Base-by-base conservation (phyloP, 192 early-diverging fungal genomes). In the Coemansia sp. region DNA sequence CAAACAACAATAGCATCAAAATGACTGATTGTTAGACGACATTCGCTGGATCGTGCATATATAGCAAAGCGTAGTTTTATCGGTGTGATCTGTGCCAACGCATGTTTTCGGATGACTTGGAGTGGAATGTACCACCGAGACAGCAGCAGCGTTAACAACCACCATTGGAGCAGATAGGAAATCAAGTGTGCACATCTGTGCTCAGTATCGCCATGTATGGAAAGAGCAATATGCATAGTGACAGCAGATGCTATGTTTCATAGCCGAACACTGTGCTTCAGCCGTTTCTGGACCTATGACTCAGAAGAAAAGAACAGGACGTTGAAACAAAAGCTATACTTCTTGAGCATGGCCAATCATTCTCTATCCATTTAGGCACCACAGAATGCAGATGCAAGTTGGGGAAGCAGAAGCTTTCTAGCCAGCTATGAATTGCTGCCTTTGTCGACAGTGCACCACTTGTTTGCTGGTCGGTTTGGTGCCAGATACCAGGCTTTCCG, bases 311-410 rank as follows among this genome's bases (percentile, higher is more conserved):
- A 58, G 21, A 19, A 8, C 8, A 6, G 49, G 7, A 12, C 2
- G 49, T 21, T 18, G 19, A 22, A 41, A 43, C 65, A 56, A 66
- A 58, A 26, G 26, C 26, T 26, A 3, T 26, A 26, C 26, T 2
- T 26, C 3, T 26, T 26, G 26, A 26, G 26, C 26, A 26, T 26
- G 26, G 26, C 26, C 26, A 26, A 47, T 47, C 16, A 15, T 46
- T 8, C 10, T 10, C 22, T 39, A n/a, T 41, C 63, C 63, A 56
- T 39, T 65, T 51, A 65, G 39, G 63, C 55, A 15, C 18, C 63
- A 42, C 63, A 48, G 63, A 26, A 58, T 58, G 10, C 36, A 12
- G 3, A 13, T 40, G 39, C 19, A 52, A 43, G 37, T 65, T 65
- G 39, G 51, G 63, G 63, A 37, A 18, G 62, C 39, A 51, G 22